Conservation (phyloP, 352 stramenopile species). For the Phytophthora citrophthora region DNA sequence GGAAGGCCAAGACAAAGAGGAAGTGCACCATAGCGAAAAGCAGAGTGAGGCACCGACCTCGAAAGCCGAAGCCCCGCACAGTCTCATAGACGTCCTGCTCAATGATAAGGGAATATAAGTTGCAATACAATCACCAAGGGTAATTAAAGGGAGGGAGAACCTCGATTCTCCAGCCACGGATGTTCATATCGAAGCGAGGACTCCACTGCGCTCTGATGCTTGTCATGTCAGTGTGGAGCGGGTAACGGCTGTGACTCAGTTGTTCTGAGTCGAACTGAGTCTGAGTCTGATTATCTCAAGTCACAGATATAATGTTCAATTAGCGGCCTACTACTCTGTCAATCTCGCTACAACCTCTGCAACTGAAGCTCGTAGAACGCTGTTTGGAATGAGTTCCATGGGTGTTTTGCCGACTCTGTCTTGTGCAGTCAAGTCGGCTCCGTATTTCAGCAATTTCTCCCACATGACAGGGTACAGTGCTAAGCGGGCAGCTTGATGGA, state of each 20-base stretch:
- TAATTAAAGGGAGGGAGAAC: neutral
- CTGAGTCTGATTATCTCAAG: neutral
- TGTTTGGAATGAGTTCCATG: conserved; percentile 40
- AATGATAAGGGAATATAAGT: conserved; percentile 2
- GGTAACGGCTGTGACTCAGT: no score
- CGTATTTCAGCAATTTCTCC: conserved; percentile 32
- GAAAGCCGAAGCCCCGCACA: conserved; percentile 36
- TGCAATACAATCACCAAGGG: neutral
- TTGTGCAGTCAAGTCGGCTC: conserved; percentile 23
- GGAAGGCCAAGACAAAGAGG: conserved; percentile 25
- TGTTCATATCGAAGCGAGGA: conserved; percentile 17
- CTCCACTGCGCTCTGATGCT: conserved; percentile 9
- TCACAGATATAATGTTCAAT: neutral
- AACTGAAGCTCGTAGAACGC: conserved; percentile 30
- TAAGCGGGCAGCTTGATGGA: conserved; percentile 38
- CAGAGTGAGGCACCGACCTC: conserved; percentile 31
- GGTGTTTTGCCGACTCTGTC: conserved; percentile 34
- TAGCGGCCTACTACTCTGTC: neutral
- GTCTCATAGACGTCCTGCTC: conserved; percentile 28
- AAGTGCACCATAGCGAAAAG: conserved; percentile 32
- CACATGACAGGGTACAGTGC: conserved; percentile 38
- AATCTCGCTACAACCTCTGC: conserved; percentile 22
- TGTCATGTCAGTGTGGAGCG: neutral
- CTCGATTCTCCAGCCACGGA: conserved; percentile 26
- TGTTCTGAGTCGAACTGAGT: neutral